Base-by-base conservation (phyloP, 2,329 filamentous ascomycete species). In the Lecanicillium sp. region DNA sequence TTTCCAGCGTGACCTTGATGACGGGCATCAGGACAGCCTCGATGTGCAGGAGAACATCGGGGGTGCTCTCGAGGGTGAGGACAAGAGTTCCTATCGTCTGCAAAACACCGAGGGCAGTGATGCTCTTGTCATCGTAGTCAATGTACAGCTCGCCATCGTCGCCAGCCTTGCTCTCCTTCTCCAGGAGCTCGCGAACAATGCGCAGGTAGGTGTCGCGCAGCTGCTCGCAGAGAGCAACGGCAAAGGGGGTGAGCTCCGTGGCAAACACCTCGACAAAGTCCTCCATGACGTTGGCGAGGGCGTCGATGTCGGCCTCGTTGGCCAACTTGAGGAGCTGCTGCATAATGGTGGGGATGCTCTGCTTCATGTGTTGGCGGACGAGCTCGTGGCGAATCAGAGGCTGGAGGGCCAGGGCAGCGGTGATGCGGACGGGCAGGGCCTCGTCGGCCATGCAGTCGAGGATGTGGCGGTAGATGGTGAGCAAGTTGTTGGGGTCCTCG, bases 211-310 rank as follows among this genome's bases (percentile, higher is more conserved):
- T 98, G 55, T 98, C 92, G 31, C 90, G 82, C 34, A 98, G 72
- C 63, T 98, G 92, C 64, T 97, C 89, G 55, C 88, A 95, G 4
- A 98, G 72, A 4, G 92, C 92, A 22, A 98, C 90, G 10, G 92
- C 92, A 54, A 98, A 98, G 3, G 92, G 92, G 5, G 92, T 97
- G 33, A 98, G 74, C 59, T 98, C 92, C 3, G 87, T 77, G n/a
- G 92, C 90, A 57, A 98, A 98, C 3, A 97, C 89, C 61, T 98
- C 92, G 33, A 98, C 92, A 57, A 98, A 98, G 57, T 98, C 92
- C 63, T 98, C 92, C 92, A 98, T 98, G 29, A 98, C 92, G 55
- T 97, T 97, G 17, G 92, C 90, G 29, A 98, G 72, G 5, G 92
- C 89, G 61, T 98, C 92, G 34, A 98, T 90, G 57, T 98, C 92